Base-by-base conservation (phyloP, 164 flowering plant genomes). In the Sextonia rubra region DNA sequence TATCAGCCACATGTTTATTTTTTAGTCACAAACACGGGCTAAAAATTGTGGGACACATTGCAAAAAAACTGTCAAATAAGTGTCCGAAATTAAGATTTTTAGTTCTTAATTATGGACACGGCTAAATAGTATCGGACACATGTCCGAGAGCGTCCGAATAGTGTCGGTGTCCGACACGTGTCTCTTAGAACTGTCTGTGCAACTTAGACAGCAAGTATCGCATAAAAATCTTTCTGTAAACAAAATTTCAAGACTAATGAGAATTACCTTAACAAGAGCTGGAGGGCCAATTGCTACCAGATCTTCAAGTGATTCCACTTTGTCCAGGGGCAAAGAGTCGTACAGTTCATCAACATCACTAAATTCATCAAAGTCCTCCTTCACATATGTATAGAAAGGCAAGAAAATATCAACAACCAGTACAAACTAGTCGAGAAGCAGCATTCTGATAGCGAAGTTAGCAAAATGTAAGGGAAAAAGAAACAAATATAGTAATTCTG, bases 321-420 rank as follows among this genome's bases (percentile, higher is more conserved):
- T 90, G 75, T 96, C 99, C 69, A 96, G 69, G 17, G 97, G 94
- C 77, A 96, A 79, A 48, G 92, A 70, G 79, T 25, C 86, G 82
- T 96, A 96, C 56, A 96, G 87, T 71, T 91, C 97, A 81, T 96
- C 99, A 56, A 96, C 99, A 76, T 96, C 99, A 71, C 83, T 77
- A 66, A 96, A 96, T 56, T 96, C 99, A 25, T 93, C 99, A 85
- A 96, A 96, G 81, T 96, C 97, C 68, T 96, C 99, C 99, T 96
- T 44, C 73, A 84, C 3, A 77, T 74, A 61, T 15, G 30, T 64
- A 47, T 32, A 20, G 73, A 68, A 64, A 75, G n/a, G 69, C 4
- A 44, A 17, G 44, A 37, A 47, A 27, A 47, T 7, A 22, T 49
- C 25, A 61, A 72, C 22, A 25, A 27, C 64, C 47, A 47, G 12